Percentiles rank a stretch among this genome's conserved stretches.
Conservation (phyloP, 768 basidiomycete species). For the Agaricus blazei region DNA sequence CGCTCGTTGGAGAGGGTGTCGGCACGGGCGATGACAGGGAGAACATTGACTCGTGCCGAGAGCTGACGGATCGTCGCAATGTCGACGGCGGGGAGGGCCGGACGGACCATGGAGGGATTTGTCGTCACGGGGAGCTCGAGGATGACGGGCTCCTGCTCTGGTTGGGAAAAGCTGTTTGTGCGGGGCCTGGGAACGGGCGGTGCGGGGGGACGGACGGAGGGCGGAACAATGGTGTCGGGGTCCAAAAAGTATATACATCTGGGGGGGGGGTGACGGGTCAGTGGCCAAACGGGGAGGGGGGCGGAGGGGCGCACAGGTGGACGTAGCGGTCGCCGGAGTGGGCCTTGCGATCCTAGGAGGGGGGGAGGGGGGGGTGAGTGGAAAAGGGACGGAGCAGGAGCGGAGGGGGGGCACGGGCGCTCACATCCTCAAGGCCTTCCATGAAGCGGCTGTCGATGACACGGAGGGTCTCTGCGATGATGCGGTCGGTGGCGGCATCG, state of each 20-base stretch:
- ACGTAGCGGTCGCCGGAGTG: constrained; percentile 72
- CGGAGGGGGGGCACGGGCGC: constrained; percentile 27
- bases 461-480: constrained; percentile 61
- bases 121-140: constrained; percentile 75
- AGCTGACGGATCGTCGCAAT: constrained; percentile 75
- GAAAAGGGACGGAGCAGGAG: constrained; percentile 11
- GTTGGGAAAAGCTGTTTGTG: constrained; percentile 65
- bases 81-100: constrained; percentile 65
- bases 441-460: constrained; percentile 70
- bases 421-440: constrained; percentile 74
- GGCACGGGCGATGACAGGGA: constrained; percentile 79
- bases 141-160: constrained; percentile 71
- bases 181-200: constrained; percentile 66
- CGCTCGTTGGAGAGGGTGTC: constrained; percentile 81
- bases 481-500: constrained; percentile 56
- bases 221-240: constrained; percentile 76
- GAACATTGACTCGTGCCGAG: constrained; percentile 79
- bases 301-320: constrained; percentile 57
- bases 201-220: constrained; percentile 59
- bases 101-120: constrained; percentile 62
- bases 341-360: constrained; percentile 62
- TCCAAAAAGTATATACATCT: constrained; percentile 88
- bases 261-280: constrained; percentile 9
- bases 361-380: constrained; percentile 14
- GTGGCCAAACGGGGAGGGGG: constrained; percentile 1